phyloP scores from a whole-genome alignment of 768 basidiomycete genomes.

The Suillus variegatus region DNA sequence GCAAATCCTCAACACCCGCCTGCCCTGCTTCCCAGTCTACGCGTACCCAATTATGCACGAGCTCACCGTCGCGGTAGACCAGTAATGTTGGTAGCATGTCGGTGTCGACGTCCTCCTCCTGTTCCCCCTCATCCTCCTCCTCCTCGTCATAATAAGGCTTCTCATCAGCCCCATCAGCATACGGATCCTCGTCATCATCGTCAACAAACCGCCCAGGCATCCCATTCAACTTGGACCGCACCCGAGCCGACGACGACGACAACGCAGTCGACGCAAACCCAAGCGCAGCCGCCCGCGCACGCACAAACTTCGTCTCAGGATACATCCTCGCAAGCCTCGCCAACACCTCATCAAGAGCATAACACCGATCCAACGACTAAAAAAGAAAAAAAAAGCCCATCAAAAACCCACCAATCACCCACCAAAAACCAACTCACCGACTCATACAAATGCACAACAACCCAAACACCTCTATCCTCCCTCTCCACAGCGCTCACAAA shows the following conservation, averaged over 20 bases:
- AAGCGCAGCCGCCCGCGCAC: constrained; percentile 71
- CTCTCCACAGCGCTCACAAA: constrained; percentile 76
- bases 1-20: constrained; percentile 67
- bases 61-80: constrained; percentile 76
- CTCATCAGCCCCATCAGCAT: constrained; percentile 38
- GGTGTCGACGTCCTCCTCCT: constrained; percentile 69
- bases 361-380: constrained; percentile 78
- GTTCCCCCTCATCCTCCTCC: constrained; percentile 43
- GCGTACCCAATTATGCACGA: constrained; percentile 88
- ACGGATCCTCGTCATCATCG: constrained; percentile 52
- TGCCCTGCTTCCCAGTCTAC: constrained; percentile 83
- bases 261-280: constrained; percentile 59
- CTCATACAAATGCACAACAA: constrained; percentile 85
- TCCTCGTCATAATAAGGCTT: constrained; percentile 37
- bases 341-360: constrained; percentile 65
- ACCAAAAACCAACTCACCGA: constrained; percentile 47
- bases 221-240: not conserved
- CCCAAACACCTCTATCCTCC: constrained; percentile 71
- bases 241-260: constrained; percentile 12
- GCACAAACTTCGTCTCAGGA: constrained; percentile 78
- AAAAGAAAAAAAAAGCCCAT: not conserved
- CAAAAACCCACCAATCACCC: constrained; percentile 5
- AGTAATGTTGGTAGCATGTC: constrained; percentile 81
- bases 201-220: constrained; percentile 19
- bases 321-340: constrained; percentile 67